Evolutionary conservation across 2,329 filamentous ascomycete genomes (phyloP).

Genomic region (Onygena corvina): DNA sequence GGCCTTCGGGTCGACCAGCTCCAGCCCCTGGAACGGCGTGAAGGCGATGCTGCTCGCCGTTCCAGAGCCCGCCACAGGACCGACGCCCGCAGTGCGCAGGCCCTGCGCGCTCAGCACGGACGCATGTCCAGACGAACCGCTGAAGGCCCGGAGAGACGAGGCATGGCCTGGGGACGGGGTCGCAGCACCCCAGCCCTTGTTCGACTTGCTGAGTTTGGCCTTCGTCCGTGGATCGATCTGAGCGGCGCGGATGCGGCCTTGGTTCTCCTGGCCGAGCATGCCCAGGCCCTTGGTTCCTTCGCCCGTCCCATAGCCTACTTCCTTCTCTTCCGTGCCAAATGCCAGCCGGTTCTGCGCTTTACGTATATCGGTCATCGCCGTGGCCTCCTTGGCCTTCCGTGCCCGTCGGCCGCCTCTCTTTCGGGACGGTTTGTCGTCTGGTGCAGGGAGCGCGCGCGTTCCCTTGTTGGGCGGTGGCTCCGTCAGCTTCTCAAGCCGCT

Average conservation of each 20-base stretch:
- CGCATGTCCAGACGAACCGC: constrained; percentile 48
- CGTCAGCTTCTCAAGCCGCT: constrained; percentile 81
- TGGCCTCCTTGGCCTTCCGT: constrained; percentile 89
- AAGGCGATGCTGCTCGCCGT: constrained; percentile 84
- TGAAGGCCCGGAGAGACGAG: constrained; percentile 73
- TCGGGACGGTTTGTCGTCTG: constrained; percentile 85
- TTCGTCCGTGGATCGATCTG: constrained; percentile 89
- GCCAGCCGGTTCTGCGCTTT: constrained; percentile 94
- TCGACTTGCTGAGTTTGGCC: constrained; percentile 87
- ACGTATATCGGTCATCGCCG: constrained; percentile 89
- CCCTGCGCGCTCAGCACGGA: constrained; percentile 52
- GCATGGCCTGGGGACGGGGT: constrained; percentile 51
- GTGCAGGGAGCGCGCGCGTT: constrained; percentile 71
- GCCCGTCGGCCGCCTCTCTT: constrained; percentile 86
- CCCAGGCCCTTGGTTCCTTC: constrained; percentile 79
- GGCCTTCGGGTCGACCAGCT: constrained; percentile 87
- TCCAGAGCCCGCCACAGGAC: constrained; percentile 53
- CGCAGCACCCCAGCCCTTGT: constrained; percentile 77
- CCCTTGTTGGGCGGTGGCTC: constrained; percentile 86
- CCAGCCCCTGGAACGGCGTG: constrained; percentile 84
- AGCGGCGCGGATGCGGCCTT: constrained; percentile 74
- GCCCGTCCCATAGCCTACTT: constrained; percentile 79
- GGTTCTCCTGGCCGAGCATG: constrained; percentile 84
- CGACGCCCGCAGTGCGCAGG: constrained; percentile 69
- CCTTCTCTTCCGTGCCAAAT: constrained; percentile 89